A percentile compares a stretch with the other conserved stretches of the same genome.
Evolutionary conservation across 768 basidiomycete species (phyloP).

Genomic region (Cantharellus anzutake): DNA sequence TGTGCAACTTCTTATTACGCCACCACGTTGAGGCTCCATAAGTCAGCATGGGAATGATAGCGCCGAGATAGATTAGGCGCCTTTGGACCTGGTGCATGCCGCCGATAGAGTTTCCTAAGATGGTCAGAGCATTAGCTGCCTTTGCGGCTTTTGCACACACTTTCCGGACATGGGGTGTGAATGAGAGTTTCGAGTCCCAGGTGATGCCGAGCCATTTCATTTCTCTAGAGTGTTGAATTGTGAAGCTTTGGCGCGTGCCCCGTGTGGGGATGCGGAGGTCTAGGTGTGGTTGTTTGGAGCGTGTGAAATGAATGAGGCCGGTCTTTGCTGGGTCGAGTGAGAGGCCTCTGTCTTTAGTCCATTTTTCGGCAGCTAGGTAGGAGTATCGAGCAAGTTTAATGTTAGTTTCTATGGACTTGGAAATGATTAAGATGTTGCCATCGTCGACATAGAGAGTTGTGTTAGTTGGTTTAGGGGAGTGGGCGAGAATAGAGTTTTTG

Average conservation of each 20-base stretch:
- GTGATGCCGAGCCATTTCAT: slow-evolving; percentile 19
- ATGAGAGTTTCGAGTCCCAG: slow-evolving; percentile 19
- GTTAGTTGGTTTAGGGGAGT: background rate
- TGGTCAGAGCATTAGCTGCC: slow-evolving; percentile 13
- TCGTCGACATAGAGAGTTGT: slow-evolving; percentile 6
- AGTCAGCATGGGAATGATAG: slow-evolving; percentile 18
- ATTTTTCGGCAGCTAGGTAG: background rate
- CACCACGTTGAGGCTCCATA: slow-evolving; percentile 21
- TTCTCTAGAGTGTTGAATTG: background rate
- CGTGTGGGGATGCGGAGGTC: background rate
- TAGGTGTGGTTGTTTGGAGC: background rate
- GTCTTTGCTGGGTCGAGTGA: slow-evolving; percentile 3
- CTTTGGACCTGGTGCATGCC: slow-evolving; percentile 18
- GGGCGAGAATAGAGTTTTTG: background rate
- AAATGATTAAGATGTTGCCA: slow-evolving; percentile 5
- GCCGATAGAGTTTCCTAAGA: slow-evolving; percentile 19
- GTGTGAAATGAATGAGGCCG: slow-evolving; percentile 2
- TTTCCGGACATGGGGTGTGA: slow-evolving; percentile 17
- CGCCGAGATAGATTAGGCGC: slow-evolving; percentile 15
- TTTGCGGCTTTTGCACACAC: slow-evolving; percentile 13
- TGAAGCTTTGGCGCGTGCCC: background rate
- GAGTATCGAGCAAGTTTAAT: background rate
- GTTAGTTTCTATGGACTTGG: slow-evolving; percentile 4
- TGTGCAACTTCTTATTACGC: slow-evolving; percentile 12
- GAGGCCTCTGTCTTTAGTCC: slow-evolving; percentile 1